These are phyloP conservation scores for Penicillium cataractarum DNA, from an alignment of 495 filamentous ascomycete species.

Conservation along the genomic window DNA sequence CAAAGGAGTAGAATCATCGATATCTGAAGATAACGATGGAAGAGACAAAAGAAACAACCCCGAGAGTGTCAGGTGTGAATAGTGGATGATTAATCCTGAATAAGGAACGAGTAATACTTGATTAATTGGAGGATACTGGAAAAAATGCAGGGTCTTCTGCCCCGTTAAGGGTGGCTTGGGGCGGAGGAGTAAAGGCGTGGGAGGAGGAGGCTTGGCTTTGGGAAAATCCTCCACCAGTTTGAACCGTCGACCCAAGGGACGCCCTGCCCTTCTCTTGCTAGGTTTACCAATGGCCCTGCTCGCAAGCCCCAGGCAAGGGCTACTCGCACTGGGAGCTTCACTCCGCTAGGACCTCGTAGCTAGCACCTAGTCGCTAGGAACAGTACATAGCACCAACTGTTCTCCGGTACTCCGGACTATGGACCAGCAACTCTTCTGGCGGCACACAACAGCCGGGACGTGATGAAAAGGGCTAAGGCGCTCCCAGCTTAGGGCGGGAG, in stretches of 20 bases:
- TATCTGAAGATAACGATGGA: neutral
- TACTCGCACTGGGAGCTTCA: neutral
- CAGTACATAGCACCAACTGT: neutral
- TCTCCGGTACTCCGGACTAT: neutral
- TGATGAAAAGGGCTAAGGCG: neutral
- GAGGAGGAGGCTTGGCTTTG: constrained; percentile 4
- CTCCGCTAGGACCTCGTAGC: neutral
- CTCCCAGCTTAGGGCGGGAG: constrained; percentile 7
- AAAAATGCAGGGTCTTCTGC: constrained; percentile 8
- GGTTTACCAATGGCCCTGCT: neutral
- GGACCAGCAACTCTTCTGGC: neutral
- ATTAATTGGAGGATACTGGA: neutral
- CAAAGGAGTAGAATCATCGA: neutral
- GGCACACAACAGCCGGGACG: neutral
- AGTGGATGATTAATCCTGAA: neutral
- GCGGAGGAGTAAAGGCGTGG: neutral
- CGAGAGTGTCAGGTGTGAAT: neutral
- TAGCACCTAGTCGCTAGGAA: neutral
- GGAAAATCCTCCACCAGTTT: constrained; percentile 9
- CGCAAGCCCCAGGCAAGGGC: neutral
- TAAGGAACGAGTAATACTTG: neutral
- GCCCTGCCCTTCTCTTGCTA: neutral
- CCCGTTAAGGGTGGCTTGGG: constrained; percentile 5
- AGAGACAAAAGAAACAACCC: neutral
- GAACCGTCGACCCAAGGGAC: neutral